Conservation (phyloP, 179 eudicot species). For the Sideroxylon spinosum region DNA sequence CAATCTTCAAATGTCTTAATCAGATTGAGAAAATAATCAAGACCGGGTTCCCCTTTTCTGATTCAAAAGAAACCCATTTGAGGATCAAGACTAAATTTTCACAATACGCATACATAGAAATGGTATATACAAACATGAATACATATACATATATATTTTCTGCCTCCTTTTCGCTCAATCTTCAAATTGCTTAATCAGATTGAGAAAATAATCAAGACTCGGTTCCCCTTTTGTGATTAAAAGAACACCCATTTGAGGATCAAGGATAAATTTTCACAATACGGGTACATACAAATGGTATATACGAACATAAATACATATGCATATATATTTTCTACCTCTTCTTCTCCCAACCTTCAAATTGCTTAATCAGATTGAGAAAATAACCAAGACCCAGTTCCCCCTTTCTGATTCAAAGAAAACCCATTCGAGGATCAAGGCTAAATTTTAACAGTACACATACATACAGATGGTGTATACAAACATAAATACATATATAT, state of each 20-base stretch:
- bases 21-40: slow-evolving; percentile 10
- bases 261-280: background rate
- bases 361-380: slow-evolving; percentile 5
- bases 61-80: slow-evolving; percentile 1
- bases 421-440: slow-evolving; percentile 3
- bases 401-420: background rate
- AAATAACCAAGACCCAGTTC: slow-evolving; percentile 6
- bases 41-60: background rate
- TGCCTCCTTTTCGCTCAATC: background rate
- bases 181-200: slow-evolving; percentile 4
- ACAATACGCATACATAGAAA: background rate
- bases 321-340: background rate
- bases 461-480: no score
- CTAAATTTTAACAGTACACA: background rate
- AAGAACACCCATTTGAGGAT: slow-evolving; percentile 1
- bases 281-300: background rate
- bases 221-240: background rate
- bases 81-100: background rate
- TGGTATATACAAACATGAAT: no score
- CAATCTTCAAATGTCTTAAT: slow-evolving; percentile 6
- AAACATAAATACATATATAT: no score
- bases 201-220: slow-evolving; percentile 10
- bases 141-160: background rate
- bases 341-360: slow-evolving; percentile 7
- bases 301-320: no score